Evolutionary conservation across 83 land plant genomes (phyloP).

Genomic region (Picea abies): DNA sequence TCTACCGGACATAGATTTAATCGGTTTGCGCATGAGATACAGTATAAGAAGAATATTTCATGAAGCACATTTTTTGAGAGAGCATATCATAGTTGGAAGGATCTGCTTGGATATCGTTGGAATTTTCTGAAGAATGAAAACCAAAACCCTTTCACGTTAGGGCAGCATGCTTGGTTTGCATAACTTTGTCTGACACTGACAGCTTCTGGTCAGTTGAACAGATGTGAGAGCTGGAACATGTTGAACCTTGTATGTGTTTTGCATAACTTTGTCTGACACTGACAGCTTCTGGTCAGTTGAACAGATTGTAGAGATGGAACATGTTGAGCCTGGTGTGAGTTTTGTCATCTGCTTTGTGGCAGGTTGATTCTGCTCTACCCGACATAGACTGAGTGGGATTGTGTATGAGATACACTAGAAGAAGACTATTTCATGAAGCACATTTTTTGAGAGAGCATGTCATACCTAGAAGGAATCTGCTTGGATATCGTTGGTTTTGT

Average conservation of each 20-base stretch:
- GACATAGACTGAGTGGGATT: not conserved
- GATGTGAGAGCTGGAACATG: not conserved
- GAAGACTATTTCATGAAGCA: not conserved
- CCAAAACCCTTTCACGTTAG: not conserved
- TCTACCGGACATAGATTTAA: not conserved
- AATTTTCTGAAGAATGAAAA: conserved; percentile 1
- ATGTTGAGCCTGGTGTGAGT: not conserved
- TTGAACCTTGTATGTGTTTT: not conserved
- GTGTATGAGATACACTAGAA: not conserved
- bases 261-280: too few species aligned
- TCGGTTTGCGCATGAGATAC: not conserved
- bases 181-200: not conserved
- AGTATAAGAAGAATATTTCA: not conserved
- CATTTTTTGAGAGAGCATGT: too few species aligned
- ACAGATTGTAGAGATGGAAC: not conserved
- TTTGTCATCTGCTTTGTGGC: not conserved
- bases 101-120: not conserved
- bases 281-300: not conserved
- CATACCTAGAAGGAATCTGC: not conserved
- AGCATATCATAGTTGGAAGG: too few species aligned
- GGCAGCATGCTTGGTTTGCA: not conserved
- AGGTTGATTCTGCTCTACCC: not conserved
- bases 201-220: not conserved
- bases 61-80: not conserved
- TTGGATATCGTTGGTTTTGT: not conserved